A percentile compares a stretch with the other conserved stretches of the same genome.
phyloP scores from a whole-genome alignment of 2,329 filamentous ascomycete species.

The Bisporella sp. region DNA sequence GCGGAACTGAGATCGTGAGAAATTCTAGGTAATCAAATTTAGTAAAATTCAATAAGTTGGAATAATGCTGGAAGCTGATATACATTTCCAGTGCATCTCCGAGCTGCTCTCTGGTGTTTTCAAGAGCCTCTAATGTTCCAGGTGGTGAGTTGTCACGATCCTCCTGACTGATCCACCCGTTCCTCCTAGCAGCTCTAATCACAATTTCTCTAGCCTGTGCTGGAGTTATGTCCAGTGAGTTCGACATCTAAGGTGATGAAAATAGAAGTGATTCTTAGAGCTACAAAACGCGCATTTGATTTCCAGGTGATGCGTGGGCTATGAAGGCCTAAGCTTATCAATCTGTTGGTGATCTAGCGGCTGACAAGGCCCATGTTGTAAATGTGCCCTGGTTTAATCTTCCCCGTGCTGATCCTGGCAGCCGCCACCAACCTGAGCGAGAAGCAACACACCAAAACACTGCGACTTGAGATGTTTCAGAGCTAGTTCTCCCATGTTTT shows the following conservation, averaged over 20 bases:
- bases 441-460: too few relatives aligned
- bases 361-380: too few relatives aligned
- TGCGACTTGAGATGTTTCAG: too few relatives aligned
- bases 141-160: neutral
- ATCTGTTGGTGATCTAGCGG: too few relatives aligned
- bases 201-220: neutral
- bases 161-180: conserved; percentile 1
- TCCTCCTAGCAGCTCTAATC: neutral
- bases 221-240: neutral
- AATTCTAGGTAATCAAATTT: neutral
- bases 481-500: too few relatives aligned
- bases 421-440: too few relatives aligned
- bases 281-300: neutral
- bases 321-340: neutral
- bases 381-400: too few relatives aligned
- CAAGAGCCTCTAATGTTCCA: neutral
- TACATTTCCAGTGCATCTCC: conserved; percentile 2
- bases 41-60: neutral
- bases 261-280: neutral
- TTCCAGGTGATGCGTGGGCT: neutral
- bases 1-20: neutral
- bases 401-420: too few relatives aligned
- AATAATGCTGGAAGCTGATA: neutral
- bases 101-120: neutral
- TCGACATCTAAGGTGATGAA: neutral